Conservation (phyloP, 2,329 filamentous ascomycete species). For the Pleurostoma richardsiae region DNA sequence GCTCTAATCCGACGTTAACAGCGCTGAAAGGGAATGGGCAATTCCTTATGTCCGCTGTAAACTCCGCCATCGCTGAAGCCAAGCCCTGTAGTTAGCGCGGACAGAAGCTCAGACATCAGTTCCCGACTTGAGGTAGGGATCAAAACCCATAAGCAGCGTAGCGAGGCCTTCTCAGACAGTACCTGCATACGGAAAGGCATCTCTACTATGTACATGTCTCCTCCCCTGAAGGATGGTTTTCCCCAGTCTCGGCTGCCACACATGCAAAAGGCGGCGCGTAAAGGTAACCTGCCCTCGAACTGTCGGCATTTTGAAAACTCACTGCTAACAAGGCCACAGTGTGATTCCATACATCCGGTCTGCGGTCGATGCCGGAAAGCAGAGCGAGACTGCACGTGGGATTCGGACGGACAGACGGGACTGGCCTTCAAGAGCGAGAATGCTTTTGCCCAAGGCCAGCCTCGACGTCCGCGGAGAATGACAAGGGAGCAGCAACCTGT, state of each 20-base stretch:
- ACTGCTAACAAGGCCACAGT: conserved; percentile 5
- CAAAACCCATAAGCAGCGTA: too few species aligned
- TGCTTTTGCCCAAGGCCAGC: conserved; percentile 14
- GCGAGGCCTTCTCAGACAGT: too few species aligned
- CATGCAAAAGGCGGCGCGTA: conserved; percentile 13
- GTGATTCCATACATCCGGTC: conserved; percentile 9
- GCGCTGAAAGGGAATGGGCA: too few species aligned
- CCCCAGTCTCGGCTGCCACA: conserved; percentile 9
- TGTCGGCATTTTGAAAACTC: neutral
- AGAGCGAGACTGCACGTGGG: conserved; percentile 12
- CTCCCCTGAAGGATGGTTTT: conserved; percentile 6
- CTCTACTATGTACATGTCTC: too few species aligned
- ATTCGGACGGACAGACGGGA: conserved; percentile 9
- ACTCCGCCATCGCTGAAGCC: too few species aligned
- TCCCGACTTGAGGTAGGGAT: too few species aligned
- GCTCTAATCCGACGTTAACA: too few species aligned
- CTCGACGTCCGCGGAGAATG: conserved; percentile 9
- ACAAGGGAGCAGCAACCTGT: conserved; percentile 2
- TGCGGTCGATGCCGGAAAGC: conserved; percentile 13
- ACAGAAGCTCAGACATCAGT: too few species aligned
- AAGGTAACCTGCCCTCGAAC: conserved; percentile 8
- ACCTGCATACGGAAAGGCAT: too few species aligned
- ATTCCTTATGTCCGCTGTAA: too few species aligned
- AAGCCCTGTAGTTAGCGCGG: too few species aligned
- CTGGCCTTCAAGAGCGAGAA: conserved; percentile 15